A percentile compares a stretch with the other conserved stretches of the same genome.
phyloP scores from a whole-genome alignment of 2,329 filamentous ascomycete genomes.

The Colletotrichum sp. region DNA sequence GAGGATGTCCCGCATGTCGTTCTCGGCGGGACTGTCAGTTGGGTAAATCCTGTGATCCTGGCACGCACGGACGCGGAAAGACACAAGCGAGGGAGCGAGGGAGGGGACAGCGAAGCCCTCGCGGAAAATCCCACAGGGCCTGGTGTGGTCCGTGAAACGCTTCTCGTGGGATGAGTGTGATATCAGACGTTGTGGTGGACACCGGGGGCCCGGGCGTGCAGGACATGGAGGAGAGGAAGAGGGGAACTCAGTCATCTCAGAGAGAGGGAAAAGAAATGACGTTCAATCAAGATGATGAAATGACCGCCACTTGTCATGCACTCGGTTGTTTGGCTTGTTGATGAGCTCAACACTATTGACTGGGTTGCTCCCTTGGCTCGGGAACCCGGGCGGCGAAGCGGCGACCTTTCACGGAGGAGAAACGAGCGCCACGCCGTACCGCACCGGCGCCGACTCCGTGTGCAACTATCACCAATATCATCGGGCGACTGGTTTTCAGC shows the following conservation, averaged over 20 bases:
- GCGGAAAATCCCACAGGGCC: background rate
- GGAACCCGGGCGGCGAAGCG: background rate
- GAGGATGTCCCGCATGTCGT: background rate
- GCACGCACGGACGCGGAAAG: background rate
- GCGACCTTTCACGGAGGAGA: background rate
- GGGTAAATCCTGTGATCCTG: background rate
- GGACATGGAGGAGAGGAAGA: background rate
- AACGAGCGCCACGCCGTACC: background rate
- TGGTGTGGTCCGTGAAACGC: background rate
- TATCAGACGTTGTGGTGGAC: background rate
- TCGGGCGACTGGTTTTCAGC: background rate
- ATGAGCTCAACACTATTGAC: background rate
- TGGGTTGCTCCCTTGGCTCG: background rate
- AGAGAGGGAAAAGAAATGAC: background rate
- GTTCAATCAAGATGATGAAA: constrained; percentile 3
- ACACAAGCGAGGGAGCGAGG: background rate
- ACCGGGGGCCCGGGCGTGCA: background rate
- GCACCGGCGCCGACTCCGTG: background rate
- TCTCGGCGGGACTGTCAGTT: background rate
- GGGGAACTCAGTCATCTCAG: background rate
- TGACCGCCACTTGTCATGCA: background rate
- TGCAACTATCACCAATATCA: background rate
- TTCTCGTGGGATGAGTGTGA: background rate
- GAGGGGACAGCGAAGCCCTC: background rate
- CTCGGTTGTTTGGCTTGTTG: background rate